Evolutionary conservation across 371 early-diverging fungal genomes (phyloP).

Genomic region (Mortierella sp.): DNA sequence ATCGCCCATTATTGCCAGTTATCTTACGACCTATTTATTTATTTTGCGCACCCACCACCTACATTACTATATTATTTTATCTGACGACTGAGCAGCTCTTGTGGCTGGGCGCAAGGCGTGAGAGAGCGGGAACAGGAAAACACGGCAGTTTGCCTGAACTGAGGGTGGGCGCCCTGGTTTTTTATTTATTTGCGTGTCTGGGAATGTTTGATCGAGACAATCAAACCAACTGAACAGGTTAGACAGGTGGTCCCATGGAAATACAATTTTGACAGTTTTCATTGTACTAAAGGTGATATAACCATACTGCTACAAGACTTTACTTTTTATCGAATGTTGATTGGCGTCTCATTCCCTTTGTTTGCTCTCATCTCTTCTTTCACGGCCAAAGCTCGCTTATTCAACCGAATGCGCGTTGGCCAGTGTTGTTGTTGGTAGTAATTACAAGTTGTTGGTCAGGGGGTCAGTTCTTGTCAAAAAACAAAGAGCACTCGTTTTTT

Average conservation of each 20-base stretch:
- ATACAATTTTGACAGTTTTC: too few relatives aligned
- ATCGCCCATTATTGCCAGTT: too few relatives aligned
- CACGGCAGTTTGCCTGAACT: not conserved
- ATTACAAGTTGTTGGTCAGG: not conserved
- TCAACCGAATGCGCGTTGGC: not conserved
- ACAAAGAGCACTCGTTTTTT: not conserved
- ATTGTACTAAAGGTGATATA: too few relatives aligned
- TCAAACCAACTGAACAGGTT: too few relatives aligned
- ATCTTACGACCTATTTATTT: not conserved
- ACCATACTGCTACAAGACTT: not conserved
- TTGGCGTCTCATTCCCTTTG: not conserved
- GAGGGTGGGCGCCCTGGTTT: not conserved
- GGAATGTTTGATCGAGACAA: too few relatives aligned
- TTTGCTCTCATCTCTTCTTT: not conserved
- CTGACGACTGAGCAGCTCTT: constrained; percentile 1
- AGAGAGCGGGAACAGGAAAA: not conserved
- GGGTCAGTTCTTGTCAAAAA: not conserved
- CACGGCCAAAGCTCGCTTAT: constrained; percentile 2
- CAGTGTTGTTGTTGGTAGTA: not conserved
- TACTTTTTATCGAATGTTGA: not conserved
- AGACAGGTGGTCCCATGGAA: too few relatives aligned
- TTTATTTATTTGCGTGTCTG: not conserved
- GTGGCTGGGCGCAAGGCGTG: not conserved
- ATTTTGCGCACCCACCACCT: constrained; percentile 39
- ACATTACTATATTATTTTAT: not conserved